These are phyloP conservation scores for Panicum hallii DNA, from an alignment of 202 grass and related monocot genomes.

Conservation along the genomic window DNA sequence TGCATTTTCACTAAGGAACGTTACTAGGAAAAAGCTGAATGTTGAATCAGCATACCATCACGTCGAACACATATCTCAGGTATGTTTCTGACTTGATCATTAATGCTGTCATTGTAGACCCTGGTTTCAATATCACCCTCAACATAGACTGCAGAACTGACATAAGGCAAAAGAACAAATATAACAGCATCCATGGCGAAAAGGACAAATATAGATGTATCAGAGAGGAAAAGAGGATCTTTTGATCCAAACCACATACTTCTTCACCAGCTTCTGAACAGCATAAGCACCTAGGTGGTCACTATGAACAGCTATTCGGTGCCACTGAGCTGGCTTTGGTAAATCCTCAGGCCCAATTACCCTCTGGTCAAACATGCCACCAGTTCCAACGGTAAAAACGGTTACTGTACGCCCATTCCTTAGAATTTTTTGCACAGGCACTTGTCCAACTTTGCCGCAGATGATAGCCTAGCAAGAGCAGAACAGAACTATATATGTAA, in stretches of 20 bases:
- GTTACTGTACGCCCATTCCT: slow-evolving; percentile 84
- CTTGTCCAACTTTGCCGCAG: slow-evolving; percentile 88
- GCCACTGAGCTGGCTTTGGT: slow-evolving; percentile 91
- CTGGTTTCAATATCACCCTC: slow-evolving; percentile 99
- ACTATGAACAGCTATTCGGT: slow-evolving; percentile 81
- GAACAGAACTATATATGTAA: slow-evolving; percentile 12
- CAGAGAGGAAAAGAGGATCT: slow-evolving; percentile 6
- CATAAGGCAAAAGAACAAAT: slow-evolving; percentile 40
- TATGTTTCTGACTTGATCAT: slow-evolving; percentile 78
- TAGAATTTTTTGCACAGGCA: slow-evolving; percentile 90
- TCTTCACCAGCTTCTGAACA: slow-evolving; percentile 86
- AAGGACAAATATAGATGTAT: slow-evolving; percentile 29
- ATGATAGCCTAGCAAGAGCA: slow-evolving; percentile 76
- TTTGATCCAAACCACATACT: slow-evolving; percentile 63
- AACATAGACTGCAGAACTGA: slow-evolving; percentile 84
- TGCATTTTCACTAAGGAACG: slow-evolving; percentile 11
- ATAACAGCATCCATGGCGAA: slow-evolving; percentile 9
- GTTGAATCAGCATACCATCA: slow-evolving; percentile 69
- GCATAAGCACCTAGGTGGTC: slow-evolving; percentile 70
- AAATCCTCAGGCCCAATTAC: slow-evolving; percentile 58
- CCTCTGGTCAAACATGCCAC: slow-evolving; percentile 96
- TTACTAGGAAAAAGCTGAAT: slow-evolving; percentile 23
- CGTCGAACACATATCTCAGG: slow-evolving; percentile 82
- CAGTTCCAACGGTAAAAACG: slow-evolving; percentile 95
- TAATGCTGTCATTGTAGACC: slow-evolving; percentile 82